Evolutionary conservation across 139 green algal genomes (phyloP), one percentile per base, ranked within the genome.

Genomic region (Picochlorum sp.): DNA sequence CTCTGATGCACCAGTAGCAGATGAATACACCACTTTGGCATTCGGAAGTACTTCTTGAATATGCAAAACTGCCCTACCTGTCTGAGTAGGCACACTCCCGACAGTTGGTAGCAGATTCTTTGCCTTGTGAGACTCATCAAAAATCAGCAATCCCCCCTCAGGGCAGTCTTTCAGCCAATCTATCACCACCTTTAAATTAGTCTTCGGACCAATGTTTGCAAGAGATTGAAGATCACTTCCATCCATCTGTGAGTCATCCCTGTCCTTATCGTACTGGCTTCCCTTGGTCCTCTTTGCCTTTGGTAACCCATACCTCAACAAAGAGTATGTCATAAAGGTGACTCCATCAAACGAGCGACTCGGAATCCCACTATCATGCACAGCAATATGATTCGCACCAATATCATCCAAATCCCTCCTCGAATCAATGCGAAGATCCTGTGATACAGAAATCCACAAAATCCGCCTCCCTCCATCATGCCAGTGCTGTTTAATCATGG

Each of bases 91-190:
- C 50, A 71, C 41, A 31, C 38, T 28, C 30, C 72, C 71, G 0
- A 20, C 58, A 10, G 21, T 20, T 15, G 55, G 67, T 54, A 96
- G 52, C 55, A 96, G 75, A 72, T 96, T 96, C 74, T 96, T 96
- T 24, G 89, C 89, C 76, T 92, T 91, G 81, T 95, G 90, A 71
- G 80, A 91, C 71, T 93, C 88, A 60, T 87, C 82, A 47, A 88
- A 75, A 20, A 86, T 63, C 21, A 88, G 73, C 10, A 88, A 49
- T 15, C 37, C 49, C 8, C 23, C 65, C 14, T 47, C 24, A 11
- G 14, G 7, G 18, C 30, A 65, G 18, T 30, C 20, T 47, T 60
- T 21, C 23, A 90, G 69, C 84, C 84, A 90, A 28, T 80, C 51
- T 20, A 81, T 55, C 50, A 90, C 34, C 34, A 41, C 8, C 34